These are phyloP conservation scores for Jaminaea rosea DNA, from an alignment of 1,284 basidiomycete genomes.

Conservation along the genomic window DNA sequence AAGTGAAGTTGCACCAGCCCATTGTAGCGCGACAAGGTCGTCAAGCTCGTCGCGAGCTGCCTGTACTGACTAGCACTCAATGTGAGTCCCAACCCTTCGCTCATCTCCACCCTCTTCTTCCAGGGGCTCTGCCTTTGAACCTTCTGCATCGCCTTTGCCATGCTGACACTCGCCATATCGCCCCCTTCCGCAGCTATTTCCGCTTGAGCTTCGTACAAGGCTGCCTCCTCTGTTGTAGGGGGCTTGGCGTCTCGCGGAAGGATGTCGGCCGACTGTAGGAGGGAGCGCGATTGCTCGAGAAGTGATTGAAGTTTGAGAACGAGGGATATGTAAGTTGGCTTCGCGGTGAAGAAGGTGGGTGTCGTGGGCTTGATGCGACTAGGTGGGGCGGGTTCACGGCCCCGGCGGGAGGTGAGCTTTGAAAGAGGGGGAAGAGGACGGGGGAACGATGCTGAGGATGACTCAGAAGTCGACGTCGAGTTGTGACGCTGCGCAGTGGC, in stretches of 20 bases:
- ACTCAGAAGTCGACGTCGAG: background rate
- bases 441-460: background rate
- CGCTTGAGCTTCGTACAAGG: too few species aligned
- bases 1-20: background rate
- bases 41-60: background rate
- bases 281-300: too few species aligned
- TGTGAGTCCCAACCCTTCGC: background rate
- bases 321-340: background rate
- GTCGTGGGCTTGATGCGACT: background rate
- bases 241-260: too few species aligned
- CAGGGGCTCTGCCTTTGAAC: too few species aligned
- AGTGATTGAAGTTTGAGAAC: background rate
- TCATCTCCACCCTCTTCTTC: background rate
- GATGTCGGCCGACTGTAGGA: too few species aligned
- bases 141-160: too few species aligned
- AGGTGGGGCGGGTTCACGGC: background rate
- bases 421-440: background rate
- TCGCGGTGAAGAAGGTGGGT: background rate
- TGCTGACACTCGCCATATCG: too few species aligned
- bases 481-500: too few species aligned
- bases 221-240: too few species aligned
- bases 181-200: too few species aligned
- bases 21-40: background rate
- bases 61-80: background rate
- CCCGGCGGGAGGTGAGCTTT: background rate